Evolutionary conservation across 805 yeast species (phyloP).

Genomic region (Saturnispora dispora): DNA sequence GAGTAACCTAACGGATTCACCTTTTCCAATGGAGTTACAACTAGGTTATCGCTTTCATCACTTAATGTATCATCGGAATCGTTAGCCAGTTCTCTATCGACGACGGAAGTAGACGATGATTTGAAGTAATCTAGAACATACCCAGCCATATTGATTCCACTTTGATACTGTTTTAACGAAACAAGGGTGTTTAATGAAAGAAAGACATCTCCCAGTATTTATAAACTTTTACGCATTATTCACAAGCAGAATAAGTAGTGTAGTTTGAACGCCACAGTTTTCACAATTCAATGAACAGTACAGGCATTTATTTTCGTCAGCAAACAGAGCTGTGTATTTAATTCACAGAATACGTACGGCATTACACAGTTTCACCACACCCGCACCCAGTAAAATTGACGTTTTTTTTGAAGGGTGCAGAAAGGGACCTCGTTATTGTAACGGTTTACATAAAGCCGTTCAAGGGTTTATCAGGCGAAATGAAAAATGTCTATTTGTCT

Average conservation of each 20-base stretch:
- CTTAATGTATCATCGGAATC: background rate
- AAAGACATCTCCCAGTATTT: background rate
- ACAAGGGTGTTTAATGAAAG: background rate
- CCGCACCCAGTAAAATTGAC: background rate
- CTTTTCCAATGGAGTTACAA: constrained; percentile 26
- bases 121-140: background rate
- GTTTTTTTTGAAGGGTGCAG: background rate
- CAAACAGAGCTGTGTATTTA: background rate
- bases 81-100: background rate
- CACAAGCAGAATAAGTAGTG: background rate
- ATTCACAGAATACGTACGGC: background rate
- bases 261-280: background rate
- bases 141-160: background rate
- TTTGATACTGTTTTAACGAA: background rate
- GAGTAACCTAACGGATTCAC: constrained; percentile 27
- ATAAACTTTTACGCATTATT: no score
- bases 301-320: background rate
- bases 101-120: background rate
- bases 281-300: background rate
- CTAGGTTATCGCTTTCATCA: background rate
- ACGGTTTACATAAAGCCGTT: background rate
- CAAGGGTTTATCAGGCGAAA: background rate
- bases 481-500: background rate
- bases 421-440: background rate
- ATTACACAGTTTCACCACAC: background rate